Percentiles rank a stretch among this genome's conserved stretches.
These are phyloP conservation scores for Mycothermus thermophilus DNA, from an alignment of 495 filamentous ascomycete genomes.

Conservation along the genomic window DNA sequence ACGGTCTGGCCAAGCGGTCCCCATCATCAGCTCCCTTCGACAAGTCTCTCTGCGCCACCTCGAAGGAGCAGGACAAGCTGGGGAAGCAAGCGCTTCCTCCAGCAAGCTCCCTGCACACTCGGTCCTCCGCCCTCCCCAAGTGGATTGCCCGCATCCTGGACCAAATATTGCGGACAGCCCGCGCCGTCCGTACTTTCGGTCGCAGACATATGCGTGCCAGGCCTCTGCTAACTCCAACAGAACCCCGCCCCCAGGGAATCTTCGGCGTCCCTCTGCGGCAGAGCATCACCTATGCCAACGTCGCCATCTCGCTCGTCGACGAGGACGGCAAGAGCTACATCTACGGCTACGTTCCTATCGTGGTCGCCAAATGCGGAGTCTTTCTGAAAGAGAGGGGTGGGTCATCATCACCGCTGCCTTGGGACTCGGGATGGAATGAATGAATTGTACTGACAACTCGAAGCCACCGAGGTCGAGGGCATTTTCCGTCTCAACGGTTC, in stretches of 20 bases:
- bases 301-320: conserved; percentile 91
- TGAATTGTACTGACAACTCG: background rate
- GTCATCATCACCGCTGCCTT: conserved; percentile 12
- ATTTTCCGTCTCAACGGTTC: conserved; percentile 95
- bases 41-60: no score
- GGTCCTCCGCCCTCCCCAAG: conserved; percentile 11
- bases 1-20: conserved; percentile 7
- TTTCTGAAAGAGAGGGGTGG: conserved; percentile 96
- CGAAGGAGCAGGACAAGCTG: no score
- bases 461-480: conserved; percentile 90
- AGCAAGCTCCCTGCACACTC: conserved; percentile 24
- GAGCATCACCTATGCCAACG: conserved; percentile 96
- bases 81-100: conserved; percentile 8
- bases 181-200: no score
- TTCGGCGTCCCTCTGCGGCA: conserved; percentile 89
- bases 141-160: conserved; percentile 13
- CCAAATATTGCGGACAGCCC: conserved; percentile 6
- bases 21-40: conserved; percentile 9
- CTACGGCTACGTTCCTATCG: conserved; percentile 97
- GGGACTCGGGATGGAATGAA: conserved; percentile 1
- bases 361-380: conserved; percentile 96
- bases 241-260: conserved; percentile 41
- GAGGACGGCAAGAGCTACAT: conserved; percentile 87
- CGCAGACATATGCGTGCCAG: no score
- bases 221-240: conserved; percentile 20